Base-by-base conservation (phyloP, 2,329 filamentous ascomycete species). In the Albophoma yamanashiensis region DNA sequence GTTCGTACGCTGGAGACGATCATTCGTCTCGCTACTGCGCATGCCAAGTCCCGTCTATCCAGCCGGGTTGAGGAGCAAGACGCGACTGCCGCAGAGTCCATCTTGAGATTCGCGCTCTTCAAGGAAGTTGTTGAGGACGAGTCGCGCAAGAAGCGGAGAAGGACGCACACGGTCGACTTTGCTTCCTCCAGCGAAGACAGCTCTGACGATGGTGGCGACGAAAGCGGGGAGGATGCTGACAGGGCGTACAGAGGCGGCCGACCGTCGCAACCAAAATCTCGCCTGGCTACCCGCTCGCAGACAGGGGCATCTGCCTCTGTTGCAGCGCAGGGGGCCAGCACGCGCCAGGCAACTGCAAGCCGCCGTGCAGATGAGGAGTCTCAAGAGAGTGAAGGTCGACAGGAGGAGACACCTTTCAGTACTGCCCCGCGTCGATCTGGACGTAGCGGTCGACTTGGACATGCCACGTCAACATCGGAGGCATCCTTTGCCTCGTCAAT, bases 1-100 rank as follows among this genome's bases (percentile, higher is more conserved):
- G 93, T 96, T 8, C 91, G 94, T 86, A 97, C 93, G 2, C 81
- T 99, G 20, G 94, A 99, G 75, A 99, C 94, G 0, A 82, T 99
- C n/a, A 97, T 99, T 71, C 94, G 94, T 86, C 82, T 99, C 22
- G 90, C 94, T 6, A 97, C 93, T 0, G 94, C 94, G 1, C 94
- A 99, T 67, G 94, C 94, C 62, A 99, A 97, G 75, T 85, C 92
- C 8, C 86, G 94, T 38, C 80, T 99, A 8, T 96, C 92, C 1
- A 92, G 85, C 69, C 82, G 91, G 47, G 91, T 99, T 3, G 92
- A 97, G 65, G 89, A 96, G 71, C 87, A 88, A 59, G 94, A 99
- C 72, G 92, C 93, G 1, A 77, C 89, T 58, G 87, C 92, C 40
- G 94, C 94, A 12, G 93, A 99, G 72, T 83, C 86, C 11, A 96